A percentile compares a stretch with the other conserved stretches of the same genome.
Conservation (phyloP, 495 filamentous ascomycete species). For the Neurospora sublineolata region DNA sequence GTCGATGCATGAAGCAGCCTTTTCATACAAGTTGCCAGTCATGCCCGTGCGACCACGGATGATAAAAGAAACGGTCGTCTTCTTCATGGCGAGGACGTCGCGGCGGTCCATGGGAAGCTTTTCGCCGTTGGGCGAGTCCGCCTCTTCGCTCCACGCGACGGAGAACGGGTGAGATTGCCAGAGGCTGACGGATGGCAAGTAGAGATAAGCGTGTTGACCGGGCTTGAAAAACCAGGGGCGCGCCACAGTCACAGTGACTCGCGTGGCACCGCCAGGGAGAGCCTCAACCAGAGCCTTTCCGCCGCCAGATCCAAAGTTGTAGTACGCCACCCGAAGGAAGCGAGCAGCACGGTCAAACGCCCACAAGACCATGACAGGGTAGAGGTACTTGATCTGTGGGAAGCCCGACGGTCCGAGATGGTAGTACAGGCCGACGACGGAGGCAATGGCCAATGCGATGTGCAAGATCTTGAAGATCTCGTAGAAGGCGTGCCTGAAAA, state of each 20-base stretch:
- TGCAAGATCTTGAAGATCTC: conserved; percentile 76
- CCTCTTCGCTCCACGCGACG: conserved; percentile 51
- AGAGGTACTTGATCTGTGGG: conserved; percentile 50
- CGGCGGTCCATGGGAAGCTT: conserved; percentile 46
- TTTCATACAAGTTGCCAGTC: conserved; percentile 63
- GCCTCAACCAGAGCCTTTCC: conserved; percentile 50
- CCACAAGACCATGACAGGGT: conserved; percentile 54
- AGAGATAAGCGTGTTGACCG: conserved; percentile 72
- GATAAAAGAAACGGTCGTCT: conserved; percentile 66
- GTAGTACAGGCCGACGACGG: conserved; percentile 55
- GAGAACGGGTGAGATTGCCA: conserved; percentile 62
- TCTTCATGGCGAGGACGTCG: conserved; percentile 42
- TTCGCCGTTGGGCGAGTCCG: conserved; percentile 33
- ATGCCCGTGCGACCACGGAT: conserved; percentile 71
- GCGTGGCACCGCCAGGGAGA: conserved; percentile 51
- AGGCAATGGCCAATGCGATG: conserved; percentile 52
- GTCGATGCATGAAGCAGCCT: conserved; percentile 47
- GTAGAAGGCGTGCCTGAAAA: conserved; percentile 79
- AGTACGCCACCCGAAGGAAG: conserved; percentile 42
- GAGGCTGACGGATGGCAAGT: conserved; percentile 62
- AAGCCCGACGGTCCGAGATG: conserved; percentile 55
- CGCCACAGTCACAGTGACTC: conserved; percentile 67
- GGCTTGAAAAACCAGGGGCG: conserved; percentile 62
- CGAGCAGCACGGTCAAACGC: conserved; percentile 49
- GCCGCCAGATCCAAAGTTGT: conserved; percentile 55